Evolutionary conservation across 2,329 filamentous ascomycete genomes (phyloP), one percentile per base, ranked within the genome.

Genomic region (Fusarium subglutinans): DNA sequence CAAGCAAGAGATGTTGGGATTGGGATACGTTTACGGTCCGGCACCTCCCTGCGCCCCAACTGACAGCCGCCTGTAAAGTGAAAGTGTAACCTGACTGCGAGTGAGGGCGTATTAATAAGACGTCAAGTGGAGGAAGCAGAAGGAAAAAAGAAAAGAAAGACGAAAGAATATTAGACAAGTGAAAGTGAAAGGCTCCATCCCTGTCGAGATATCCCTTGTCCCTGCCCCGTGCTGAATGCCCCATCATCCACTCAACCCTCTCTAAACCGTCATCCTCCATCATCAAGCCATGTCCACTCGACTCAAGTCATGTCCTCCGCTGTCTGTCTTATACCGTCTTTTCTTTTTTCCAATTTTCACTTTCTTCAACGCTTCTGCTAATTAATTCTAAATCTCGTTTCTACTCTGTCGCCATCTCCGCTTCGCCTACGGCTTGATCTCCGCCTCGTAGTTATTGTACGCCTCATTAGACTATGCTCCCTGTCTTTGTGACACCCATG

Each of bases 151-250:
- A 67, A 64, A 74, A 55, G 61, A 70, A 75, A 74, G 69, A 44
- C 24, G 43, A 73, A 70, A 76, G 69, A 69, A 48, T 64, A 56
- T 45, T 55, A 56, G 50, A 35, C 50, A 66, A 64, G 24, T 26
- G 2, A 45, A 26, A 48, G 30, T 65, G 66, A 44, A 76, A 75
- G 67, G 43, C 58, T 33, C 50, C 48, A 69, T 58, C 73, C 73
- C 53, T 63, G 73, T 69, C 73, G 15, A 38, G 35, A 53, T 57
- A 30, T 69, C 73, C 74, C 74, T 76, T 77, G 75, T 77, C 75
- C 75, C 45, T 77, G 75, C 74, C 74, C 75, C 70, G 74, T 75
- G 74, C 67, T 70, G 70, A 77, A 77, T 77, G 75, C 67, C 75
- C 75, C 75, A 74, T 75, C 74, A 63, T 72, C 74, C 70, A 72